Evolutionary conservation across 2,329 filamentous ascomycete genomes (phyloP), one percentile per base, ranked within the genome.

Genomic region (Polychaeton citri): DNA sequence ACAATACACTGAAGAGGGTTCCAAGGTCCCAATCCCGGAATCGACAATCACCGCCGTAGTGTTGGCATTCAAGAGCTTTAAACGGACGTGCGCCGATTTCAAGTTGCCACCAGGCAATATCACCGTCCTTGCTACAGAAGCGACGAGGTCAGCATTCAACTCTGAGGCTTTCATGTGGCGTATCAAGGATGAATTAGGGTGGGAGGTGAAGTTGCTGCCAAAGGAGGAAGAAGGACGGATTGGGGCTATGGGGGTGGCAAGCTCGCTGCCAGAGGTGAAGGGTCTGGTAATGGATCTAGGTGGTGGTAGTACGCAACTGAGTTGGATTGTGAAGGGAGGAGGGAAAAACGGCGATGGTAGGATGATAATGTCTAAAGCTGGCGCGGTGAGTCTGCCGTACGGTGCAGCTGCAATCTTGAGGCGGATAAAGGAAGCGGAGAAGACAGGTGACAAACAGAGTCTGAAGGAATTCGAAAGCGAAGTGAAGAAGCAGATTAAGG

Each of bases 241-340:
- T 37, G 87, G 87, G 2, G 82, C 85, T 3, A 71, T 86, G 66
- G 87, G 87, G 1, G 81, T 87, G 5, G 77, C 84, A 17, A 87
- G 81, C 47, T 78, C 76, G 17, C 76, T 88, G 43, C 66, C 67
- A 7, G 56, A 69, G 6, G 74, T 88, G n/a, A 70, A 74, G 37
- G 86, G 84, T 0, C 58, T 94, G 20, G 83, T 92, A 43, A 82
- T 94, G 64, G 86, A 94, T 59, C 69, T 94, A 1, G 86, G 87
- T 21, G 85, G 85, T 28, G 78, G 78, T 3, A 79, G 73, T 47
- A 78, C 74, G 18, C 79, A 83, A 52, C 66, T 82, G 43, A 79
- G 74, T 10, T 81, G 77, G 76, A 68, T 82, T 50, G 36, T 50
- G 18, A 51, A 49, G 33, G 7, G 4, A 28, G 24, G 7, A 12